Evolutionary conservation across 1,139 yeast genomes (phyloP), one percentile per base, ranked within the genome.

Genomic region (Ogataea hybrid): DNA sequence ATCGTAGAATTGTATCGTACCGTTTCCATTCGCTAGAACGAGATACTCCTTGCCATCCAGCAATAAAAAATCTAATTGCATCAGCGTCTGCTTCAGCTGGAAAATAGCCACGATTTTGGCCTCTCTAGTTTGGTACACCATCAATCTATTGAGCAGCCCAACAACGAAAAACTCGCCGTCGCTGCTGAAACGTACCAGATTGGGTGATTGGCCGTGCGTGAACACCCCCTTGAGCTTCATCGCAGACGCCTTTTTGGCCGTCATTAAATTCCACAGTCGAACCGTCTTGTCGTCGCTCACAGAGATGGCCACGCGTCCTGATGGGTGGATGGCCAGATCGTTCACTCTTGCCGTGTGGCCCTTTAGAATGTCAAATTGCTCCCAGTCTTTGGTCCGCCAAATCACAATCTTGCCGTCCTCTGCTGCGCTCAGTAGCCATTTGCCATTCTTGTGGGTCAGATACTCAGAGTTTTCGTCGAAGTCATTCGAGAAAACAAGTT

Each of bases 331-430:
- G 27, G 90, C 84, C 37, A 92, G 59, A 62, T 88, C 97, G 54
- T 84, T 84, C 31, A 94, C 76, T 43, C 82, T 72, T 21, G 79
- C 89, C 42, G 59, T 59, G 62, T 89, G 97, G 5, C 96, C 97
- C 65, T 89, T 89, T 61, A 94, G 70, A 20, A 83, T 81, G 3
- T 94, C 95, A 61, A 88, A 81, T 37, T 81, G 75, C 60, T 92
- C 97, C 99, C 99, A 92, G 64, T 94, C 98, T 61, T 87, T 88
- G 5, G 94, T 84, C 64, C 98, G 75, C 98, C 98, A 92, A 40
- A 92, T 77, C 47, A 88, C 79, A 41, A 94, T 82, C 50, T 81
- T 84, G 30, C 96, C 95, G 61, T 92, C 98, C 42, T 86, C 96
- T 4, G 92, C 86, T 0, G 95, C 96, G 14, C 95, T 84, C 32